phyloP scores from a whole-genome alignment of 495 filamentous ascomycete genomes.

The Trypethelium eluteriae region DNA sequence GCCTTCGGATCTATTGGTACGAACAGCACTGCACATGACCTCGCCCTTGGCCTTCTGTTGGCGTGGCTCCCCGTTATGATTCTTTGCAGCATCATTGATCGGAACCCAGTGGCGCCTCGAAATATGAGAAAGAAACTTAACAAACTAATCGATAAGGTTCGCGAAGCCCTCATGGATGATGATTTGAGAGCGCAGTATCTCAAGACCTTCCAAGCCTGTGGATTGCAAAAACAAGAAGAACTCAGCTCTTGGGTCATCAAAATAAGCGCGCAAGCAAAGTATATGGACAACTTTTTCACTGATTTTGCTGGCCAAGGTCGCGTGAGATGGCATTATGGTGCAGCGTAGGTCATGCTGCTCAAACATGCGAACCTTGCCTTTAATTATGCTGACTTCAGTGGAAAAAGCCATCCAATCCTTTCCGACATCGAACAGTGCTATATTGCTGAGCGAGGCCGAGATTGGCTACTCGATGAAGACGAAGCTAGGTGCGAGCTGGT shows the following conservation, averaged over 20 bases:
- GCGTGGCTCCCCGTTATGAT: conserved; percentile 46
- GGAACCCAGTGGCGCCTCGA: conserved; percentile 41
- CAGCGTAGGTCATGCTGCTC: conserved; percentile 24
- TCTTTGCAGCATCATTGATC: conserved; percentile 41
- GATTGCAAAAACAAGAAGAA: conserved; percentile 5
- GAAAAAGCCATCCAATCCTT: conserved; percentile 36
- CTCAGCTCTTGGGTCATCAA: conserved; percentile 15
- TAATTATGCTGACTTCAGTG: neutral
- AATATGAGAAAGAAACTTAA: conserved; percentile 37
- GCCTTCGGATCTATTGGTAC: conserved; percentile 39
- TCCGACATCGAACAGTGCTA: conserved; percentile 38
- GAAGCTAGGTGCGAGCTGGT: conserved; percentile 35
- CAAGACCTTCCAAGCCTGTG: conserved; percentile 16
- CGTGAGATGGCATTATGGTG: conserved; percentile 39
- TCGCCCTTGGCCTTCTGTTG: conserved; percentile 43
- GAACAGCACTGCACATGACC: conserved; percentile 39
- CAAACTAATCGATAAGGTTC: conserved; percentile 30
- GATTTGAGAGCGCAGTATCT: conserved; percentile 23
- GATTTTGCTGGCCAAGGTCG: conserved; percentile 45
- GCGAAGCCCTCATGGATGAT: conserved; percentile 29
- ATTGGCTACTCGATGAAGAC: conserved; percentile 35
- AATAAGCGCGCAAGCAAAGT: conserved; percentile 14
- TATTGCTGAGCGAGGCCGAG: conserved; percentile 34
- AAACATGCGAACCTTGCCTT: neutral
- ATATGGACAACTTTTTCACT: conserved; percentile 31